Evolutionary conservation across 306 rosid genomes (phyloP), one percentile per base, ranked within the genome.

Genomic region (Cucumis melo): DNA sequence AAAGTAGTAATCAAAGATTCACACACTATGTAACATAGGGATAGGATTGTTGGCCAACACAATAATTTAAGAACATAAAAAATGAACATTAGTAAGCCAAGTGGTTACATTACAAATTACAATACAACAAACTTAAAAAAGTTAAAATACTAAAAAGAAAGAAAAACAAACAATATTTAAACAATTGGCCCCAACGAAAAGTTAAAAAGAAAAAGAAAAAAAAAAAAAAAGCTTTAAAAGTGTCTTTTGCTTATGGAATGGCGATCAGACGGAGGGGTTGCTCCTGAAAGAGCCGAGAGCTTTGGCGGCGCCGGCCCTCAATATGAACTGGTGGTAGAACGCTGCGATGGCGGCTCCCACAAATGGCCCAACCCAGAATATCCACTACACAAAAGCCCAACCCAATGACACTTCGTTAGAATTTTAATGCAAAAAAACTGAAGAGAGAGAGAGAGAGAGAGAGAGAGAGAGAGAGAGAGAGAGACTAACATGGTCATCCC

Each of bases 351-450:
- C 88, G 38, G 90, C 90, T 74, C 88, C 90, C 8, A 87, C 60
- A 83, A 87, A 84, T 7, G 90, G 90, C 76, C 90, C 90, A 3
- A 84, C 88, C 90, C 90, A 87, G 78, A 84, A 87, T 58, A 87
- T 77, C 88, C 88, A 84, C 90, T 87, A 80, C 36, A 82, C 36
- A 71, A 9, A 17, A 7, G 6, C 48, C 76, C 77, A 17, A 2
- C 27, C 55, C 58, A 24, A 17, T 50, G 4, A 27, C 48, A 16
- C 12, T 4, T 14, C 16, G 21, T 42, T n/a, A 44, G 36, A 70
- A 20, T 23, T 10, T 41, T 38, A 51, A 48, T 12, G 6, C 44
- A 41, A 1, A 41, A 6, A 36, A 1, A 36, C 6, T 36, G 39
- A n/a, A n/a, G 1, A 27, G 29, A 27, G 29, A 27, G 29, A 27